Base-by-base conservation (phyloP, 305 asterid species). In the Lippia alba region DNA sequence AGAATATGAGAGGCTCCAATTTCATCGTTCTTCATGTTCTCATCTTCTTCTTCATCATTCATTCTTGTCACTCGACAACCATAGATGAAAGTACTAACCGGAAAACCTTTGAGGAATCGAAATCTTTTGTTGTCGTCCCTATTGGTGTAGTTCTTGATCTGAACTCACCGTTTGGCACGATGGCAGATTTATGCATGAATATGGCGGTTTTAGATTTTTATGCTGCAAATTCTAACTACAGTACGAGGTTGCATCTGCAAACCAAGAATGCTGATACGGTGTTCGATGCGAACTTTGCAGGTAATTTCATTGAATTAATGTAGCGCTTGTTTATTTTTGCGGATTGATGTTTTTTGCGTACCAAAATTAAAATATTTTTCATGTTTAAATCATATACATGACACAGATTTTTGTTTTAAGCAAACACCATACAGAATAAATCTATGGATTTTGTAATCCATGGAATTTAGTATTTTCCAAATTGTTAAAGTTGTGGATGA, bases 191-290 rank as follows among this genome's bases (percentile, higher is more conserved):
- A 9, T 85, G 91, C 79, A 79, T 88, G 76, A 64, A 78, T 20
- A 82, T 79, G 75, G 89, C 89, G 16, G 64, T 79, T 16, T 61
- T 75, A 10, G 91, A 88, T 59, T 83, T 85, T 39, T 85, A 85
- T 59, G 19, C 50, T 0, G 73, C 57, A 4, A 78, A 81, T 78
- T 72, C 86, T 11, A 70, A 82, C 58, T 78, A 80, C 51, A 57
- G 41, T 3, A 84, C 93, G 1, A 83, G 90, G 79, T 56, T 89
- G 72, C 54, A 72, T 56, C 63, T 79, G 1, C 89, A 79, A 66
- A 40, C 69, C 58, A 79, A 76, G 76, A 76, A 79, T 69, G 90
- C 83, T 2, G 41, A 76, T 11, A 74, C 20, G 15, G 69, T 62
- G 6, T 69, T 85, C 50, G 80, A 85, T 56, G 81, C 79, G 45